Conservation (phyloP, 2,329 filamentous ascomycete species). For the Aotearoamyces nothofagi region DNA sequence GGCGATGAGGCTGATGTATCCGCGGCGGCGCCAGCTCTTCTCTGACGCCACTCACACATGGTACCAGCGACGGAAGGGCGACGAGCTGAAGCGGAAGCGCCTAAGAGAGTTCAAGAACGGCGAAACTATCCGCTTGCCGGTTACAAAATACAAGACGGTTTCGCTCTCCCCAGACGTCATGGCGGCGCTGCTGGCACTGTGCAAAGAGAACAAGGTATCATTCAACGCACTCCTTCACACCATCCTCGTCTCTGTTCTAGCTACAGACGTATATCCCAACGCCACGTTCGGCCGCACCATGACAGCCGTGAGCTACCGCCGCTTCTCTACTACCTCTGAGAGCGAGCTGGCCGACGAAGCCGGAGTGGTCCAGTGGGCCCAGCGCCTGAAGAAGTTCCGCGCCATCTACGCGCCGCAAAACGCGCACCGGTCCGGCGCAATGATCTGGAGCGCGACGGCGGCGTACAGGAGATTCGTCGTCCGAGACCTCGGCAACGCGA, state of each 20-base stretch:
- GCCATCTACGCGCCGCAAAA: not conserved
- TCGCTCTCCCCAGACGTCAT: not conserved
- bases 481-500: not conserved
- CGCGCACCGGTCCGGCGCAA: not conserved
- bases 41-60: too few relatives aligned
- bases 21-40: too few relatives aligned
- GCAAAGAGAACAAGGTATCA: not conserved
- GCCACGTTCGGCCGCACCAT: not conserved
- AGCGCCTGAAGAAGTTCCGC: not conserved
- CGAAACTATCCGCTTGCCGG: too few relatives aligned
- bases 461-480: not conserved
- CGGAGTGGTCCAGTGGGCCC: not conserved
- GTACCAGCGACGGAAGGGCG: not conserved
- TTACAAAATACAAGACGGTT: not conserved
- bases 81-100: too few relatives aligned
- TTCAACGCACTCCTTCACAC: not conserved
- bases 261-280: not conserved
- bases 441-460: not conserved
- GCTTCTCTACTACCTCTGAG: not conserved
- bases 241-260: not conserved
- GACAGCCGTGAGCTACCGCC: not conserved
- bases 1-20: too few relatives aligned
- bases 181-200: not conserved
- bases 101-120: too few relatives aligned
- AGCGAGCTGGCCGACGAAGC: not conserved